Percentiles rank a stretch among this genome's conserved stretches.
Conservation (phyloP, 495 filamentous ascomycete species). For the Penicillium mononematosum region DNA sequence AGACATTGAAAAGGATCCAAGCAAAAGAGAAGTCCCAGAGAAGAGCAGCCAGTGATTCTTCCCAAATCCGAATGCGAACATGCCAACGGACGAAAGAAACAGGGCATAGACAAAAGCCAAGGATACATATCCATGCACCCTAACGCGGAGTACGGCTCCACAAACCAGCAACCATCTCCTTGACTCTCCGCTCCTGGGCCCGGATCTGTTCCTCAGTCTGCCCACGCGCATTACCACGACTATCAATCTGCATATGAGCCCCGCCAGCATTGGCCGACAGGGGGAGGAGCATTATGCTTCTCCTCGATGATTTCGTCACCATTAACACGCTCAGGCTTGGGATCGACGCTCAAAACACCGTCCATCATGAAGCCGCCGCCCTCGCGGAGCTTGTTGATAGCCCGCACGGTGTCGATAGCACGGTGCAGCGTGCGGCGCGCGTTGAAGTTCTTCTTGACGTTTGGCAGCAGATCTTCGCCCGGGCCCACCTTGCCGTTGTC, state of each 20-base stretch:
- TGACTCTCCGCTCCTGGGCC: conserved; percentile 59
- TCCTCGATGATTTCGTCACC: conserved; percentile 43
- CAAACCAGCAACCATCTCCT: conserved; percentile 59
- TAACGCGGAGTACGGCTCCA: conserved; percentile 46
- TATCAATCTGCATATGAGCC: conserved; percentile 51
- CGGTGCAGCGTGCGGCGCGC: conserved; percentile 89
- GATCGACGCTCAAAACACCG: conserved; percentile 63
- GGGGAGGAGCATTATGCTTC: conserved; percentile 21
- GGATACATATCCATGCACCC: conserved; percentile 20
- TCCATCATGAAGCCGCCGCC: conserved; percentile 83
- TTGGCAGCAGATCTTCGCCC: conserved; percentile 77
- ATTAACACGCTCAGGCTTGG: conserved; percentile 53
- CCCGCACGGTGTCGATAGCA: conserved; percentile 96
- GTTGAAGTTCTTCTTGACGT: conserved; percentile 99
- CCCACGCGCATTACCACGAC: conserved; percentile 57
- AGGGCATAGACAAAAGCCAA: neutral
- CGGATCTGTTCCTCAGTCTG: conserved; percentile 65
- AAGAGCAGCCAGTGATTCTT: neutral
- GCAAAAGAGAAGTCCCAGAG: neutral
- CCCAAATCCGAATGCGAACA: neutral
- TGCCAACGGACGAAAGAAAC: neutral
- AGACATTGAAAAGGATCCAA: conserved; percentile 4
- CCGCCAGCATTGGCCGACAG: conserved; percentile 15
- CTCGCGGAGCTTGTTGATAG: conserved; percentile 93
- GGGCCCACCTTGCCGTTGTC: conserved; percentile 39